Evolutionary conservation across 2,329 filamentous ascomycete species (phyloP).

Genomic region (Penicillium sp.): DNA sequence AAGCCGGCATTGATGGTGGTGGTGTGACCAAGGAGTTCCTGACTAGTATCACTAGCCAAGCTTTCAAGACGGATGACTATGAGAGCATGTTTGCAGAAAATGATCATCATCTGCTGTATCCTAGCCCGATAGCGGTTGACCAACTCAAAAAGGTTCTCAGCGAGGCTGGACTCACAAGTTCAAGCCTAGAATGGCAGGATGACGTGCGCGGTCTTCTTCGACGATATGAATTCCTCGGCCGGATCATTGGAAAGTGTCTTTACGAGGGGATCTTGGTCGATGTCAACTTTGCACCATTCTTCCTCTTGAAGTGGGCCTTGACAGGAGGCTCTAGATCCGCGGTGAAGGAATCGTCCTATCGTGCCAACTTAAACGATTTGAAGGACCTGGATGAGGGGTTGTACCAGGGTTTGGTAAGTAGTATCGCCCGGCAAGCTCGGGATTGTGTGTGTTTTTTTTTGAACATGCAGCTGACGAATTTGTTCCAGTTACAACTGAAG

Average conservation of each 20-base stretch:
- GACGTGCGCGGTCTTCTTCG: constrained; percentile 63
- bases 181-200: constrained; percentile 57
- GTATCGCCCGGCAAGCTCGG: not conserved
- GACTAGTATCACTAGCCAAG: constrained; percentile 81
- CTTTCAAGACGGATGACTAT: constrained; percentile 64
- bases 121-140: constrained; percentile 77
- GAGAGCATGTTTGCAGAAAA: constrained; percentile 77
- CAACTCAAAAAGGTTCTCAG: constrained; percentile 62
- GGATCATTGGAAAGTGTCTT: constrained; percentile 91
- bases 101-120: constrained; percentile 81
- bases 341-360: constrained; percentile 70
- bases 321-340: constrained; percentile 64
- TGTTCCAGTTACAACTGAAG: constrained; percentile 62
- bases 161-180: constrained; percentile 53
- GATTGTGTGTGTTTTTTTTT: not conserved
- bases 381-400: constrained; percentile 87
- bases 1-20: constrained; percentile 94
- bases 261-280: constrained; percentile 97
- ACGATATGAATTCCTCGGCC: constrained; percentile 86
- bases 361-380: constrained; percentile 91
- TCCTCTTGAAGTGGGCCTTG: constrained; percentile 90
- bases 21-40: constrained; percentile 98
- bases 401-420: constrained; percentile 74
- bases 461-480: constrained; percentile 1
- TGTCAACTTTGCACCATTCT: constrained; percentile 90